A percentile compares a stretch with the other conserved stretches of the same genome.
phyloP scores from a whole-genome alignment of 73 alveolate genomes.

The Tetrahymena malaccensis region DNA sequence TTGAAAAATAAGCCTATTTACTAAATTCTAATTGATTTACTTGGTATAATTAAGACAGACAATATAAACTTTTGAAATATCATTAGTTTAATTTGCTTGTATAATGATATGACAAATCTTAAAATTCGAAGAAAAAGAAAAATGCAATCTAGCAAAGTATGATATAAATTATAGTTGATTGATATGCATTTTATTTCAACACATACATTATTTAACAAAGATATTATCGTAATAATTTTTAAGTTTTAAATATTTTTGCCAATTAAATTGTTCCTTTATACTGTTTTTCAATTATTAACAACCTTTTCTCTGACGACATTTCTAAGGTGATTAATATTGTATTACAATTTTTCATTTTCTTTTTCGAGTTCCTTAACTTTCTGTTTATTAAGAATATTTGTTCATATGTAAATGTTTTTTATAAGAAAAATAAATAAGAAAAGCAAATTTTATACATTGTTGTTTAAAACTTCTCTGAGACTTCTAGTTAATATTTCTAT shows the following conservation, averaged over 20 bases:
- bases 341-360: background rate
- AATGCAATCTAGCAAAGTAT: no score
- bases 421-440: background rate
- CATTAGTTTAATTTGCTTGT: no score
- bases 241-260: background rate
- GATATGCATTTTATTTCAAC: background rate
- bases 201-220: background rate
- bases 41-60: background rate
- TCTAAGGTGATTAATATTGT: background rate
- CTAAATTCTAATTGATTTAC: background rate
- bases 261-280: background rate
- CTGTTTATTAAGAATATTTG: background rate
- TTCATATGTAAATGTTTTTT: background rate
- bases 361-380: background rate
- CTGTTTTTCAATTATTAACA: background rate
- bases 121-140: no score
- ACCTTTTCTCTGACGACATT: background rate
- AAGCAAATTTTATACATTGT: background rate
- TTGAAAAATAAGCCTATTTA: no score
- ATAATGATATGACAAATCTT: no score
- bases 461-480: background rate
- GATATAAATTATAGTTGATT: no score
- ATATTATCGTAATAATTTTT: background rate
- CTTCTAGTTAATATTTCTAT: background rate
- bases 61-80: no score